Evolutionary conservation across 1,139 yeast genomes (phyloP).

Genomic region (Maudiozyma humilis): DNA sequence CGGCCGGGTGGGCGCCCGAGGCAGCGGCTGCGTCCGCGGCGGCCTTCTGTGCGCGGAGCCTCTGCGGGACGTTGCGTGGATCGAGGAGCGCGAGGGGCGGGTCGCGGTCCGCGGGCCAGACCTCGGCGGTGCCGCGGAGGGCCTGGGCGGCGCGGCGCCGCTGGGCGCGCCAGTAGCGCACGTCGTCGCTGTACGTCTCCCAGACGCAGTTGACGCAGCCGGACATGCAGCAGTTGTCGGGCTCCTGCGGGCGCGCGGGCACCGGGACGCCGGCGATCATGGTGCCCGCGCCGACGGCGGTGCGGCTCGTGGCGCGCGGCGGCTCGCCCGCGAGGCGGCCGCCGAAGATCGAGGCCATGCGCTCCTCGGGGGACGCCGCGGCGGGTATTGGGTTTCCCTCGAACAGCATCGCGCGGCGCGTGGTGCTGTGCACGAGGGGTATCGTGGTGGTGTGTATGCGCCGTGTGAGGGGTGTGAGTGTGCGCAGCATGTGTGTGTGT

Average conservation of each 20-base stretch:
- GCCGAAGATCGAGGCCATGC: conserved; percentile 48
- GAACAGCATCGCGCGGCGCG: conserved; percentile 28
- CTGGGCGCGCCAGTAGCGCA: conserved; percentile 66
- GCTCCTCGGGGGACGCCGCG: conserved; percentile 39
- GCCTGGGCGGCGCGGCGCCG: conserved; percentile 55
- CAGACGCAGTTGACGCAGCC: conserved; percentile 96
- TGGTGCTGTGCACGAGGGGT: neutral
- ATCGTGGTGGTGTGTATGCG: neutral
- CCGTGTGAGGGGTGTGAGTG: too few relatives aligned
- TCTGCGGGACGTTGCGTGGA: conserved; percentile 36
- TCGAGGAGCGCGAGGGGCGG: conserved; percentile 49
- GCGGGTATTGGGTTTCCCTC: conserved; percentile 42
- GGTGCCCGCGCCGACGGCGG: conserved; percentile 37
- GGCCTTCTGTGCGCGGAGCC: conserved; percentile 21
- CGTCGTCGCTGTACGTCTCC: conserved; percentile 84
- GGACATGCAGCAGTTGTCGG: conserved; percentile 95
- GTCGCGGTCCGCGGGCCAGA: conserved; percentile 78
- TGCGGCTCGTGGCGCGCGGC: conserved; percentile 44
- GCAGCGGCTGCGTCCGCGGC: too few relatives aligned
- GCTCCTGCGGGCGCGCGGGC: conserved; percentile 76
- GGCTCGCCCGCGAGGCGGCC: conserved; percentile 51
- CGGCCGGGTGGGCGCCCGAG: too few relatives aligned
- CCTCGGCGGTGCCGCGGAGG: conserved; percentile 42
- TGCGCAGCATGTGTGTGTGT: too few relatives aligned
- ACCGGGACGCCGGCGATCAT: conserved; percentile 66